A percentile compares a stretch with the other conserved stretches of the same genome.
Evolutionary conservation across 768 basidiomycete genomes (phyloP).

Genomic region (Kwoniella mangroviensis): DNA sequence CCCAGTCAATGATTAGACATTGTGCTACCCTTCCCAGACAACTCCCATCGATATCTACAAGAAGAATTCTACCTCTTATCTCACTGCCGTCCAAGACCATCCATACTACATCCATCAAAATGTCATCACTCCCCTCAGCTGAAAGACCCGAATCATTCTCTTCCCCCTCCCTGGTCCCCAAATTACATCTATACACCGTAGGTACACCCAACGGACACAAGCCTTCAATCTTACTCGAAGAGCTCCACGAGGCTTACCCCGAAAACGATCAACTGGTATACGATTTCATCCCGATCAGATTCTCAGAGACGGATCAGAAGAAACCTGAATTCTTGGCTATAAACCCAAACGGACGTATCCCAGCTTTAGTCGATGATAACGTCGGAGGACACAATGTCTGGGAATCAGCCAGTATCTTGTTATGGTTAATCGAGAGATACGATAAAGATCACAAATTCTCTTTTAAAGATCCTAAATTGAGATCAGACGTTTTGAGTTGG

Average conservation of each 20-base stretch:
- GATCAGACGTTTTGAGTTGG: constrained; percentile 80
- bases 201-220: constrained; percentile 66
- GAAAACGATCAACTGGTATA: constrained; percentile 51
- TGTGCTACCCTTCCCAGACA: not conserved
- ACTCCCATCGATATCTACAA: not conserved
- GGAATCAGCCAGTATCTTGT: constrained; percentile 71
- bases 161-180: constrained; percentile 18
- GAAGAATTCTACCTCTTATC: not conserved
- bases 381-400: constrained; percentile 53
- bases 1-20: not conserved
- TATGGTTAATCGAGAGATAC: constrained; percentile 79
- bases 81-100: not conserved
- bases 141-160: constrained; percentile 24
- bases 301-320: constrained; percentile 75
- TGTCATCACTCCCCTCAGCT: constrained; percentile 5
- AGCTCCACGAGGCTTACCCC: constrained; percentile 65
- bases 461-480: constrained; percentile 65
- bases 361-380: constrained; percentile 57
- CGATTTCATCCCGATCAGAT: constrained; percentile 60
- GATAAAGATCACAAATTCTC: constrained; percentile 72
- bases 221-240: constrained; percentile 67
- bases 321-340: constrained; percentile 74
- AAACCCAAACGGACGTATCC: constrained; percentile 60
- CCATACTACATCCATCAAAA: not conserved
- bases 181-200: constrained; percentile 61